phyloP scores from a whole-genome alignment of 257 asterid genomes.

The Craterostigma plantagineum region DNA sequence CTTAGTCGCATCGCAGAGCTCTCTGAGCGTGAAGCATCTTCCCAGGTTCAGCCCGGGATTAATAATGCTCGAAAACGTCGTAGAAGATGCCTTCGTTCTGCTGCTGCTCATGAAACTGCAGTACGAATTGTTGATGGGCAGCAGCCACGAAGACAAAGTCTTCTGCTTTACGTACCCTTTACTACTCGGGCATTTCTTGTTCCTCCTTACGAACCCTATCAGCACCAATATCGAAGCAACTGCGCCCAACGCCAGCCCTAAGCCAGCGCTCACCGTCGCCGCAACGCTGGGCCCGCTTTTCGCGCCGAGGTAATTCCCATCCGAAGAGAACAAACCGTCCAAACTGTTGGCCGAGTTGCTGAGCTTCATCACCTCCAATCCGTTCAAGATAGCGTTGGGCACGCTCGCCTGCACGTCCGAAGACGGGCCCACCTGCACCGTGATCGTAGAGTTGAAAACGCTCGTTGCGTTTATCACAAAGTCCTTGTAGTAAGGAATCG shows the following conservation, averaged over 20 bases:
- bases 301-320: slow-evolving; percentile 11
- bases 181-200: slow-evolving; percentile 12
- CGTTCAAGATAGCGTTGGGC: slow-evolving; percentile 80
- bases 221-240: slow-evolving; percentile 18
- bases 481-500: slow-evolving; percentile 60
- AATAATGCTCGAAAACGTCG: slow-evolving; percentile 34
- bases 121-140: slow-evolving; percentile 45
- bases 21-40: slow-evolving; percentile 39
- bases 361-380: slow-evolving; percentile 78
- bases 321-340: slow-evolving; percentile 61
- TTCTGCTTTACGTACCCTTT: slow-evolving; percentile 52
- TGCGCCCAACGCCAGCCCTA: slow-evolving; percentile 33
- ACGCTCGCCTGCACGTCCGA: slow-evolving; percentile 20
- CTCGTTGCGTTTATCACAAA: slow-evolving; percentile 51
- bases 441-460: slow-evolving; percentile 29
- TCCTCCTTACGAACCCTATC: slow-evolving; percentile 6
- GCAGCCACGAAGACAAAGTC: slow-evolving; percentile 81
- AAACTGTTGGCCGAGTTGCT: slow-evolving; percentile 71
- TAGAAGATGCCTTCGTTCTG: slow-evolving; percentile 37
- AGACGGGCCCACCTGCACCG: slow-evolving; percentile 60
- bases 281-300: slow-evolving; percentile 7
- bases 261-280: slow-evolving; percentile 27
- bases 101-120: slow-evolving; percentile 62
- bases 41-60: slow-evolving; percentile 51
- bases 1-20: slow-evolving; percentile 50